Evolutionary conservation across 1,139 yeast species (phyloP), one percentile per base, ranked within the genome.

Genomic region (Yamadazyma sp.): DNA sequence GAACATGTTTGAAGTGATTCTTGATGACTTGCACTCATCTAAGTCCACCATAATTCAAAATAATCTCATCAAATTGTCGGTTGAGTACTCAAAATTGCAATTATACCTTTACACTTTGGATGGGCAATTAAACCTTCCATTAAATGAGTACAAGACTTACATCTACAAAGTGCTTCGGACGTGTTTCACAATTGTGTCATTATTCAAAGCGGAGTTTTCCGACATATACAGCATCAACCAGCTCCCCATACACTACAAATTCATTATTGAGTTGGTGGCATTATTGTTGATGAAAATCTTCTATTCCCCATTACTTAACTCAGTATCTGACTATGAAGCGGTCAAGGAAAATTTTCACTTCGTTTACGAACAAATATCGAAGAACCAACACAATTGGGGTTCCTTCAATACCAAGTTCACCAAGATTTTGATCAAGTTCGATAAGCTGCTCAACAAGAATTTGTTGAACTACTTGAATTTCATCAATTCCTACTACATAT

Each of bases 1-100:
- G 39, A 61, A 66, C 45, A 70, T 70, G 75, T 71, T 70, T 51
- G 76, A 71, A 40, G 63, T 59, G 8, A 69, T 71, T 16, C 47
- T 71, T 34, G 53, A 57, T 37, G 71, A 69, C 40, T 57, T 67
- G 35, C 48, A 53, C 20, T 52, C 45, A 17, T 34, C 42, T 12
- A 48, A 16, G 34, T 53, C 48, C 24, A 52, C 46, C 28, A 47
- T 48, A 40, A 50, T 50, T 18, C 41, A 52, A 10, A 54, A 57
- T 40, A 53, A 52, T 30, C 55, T 67, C 37, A 59, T 65, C n/a
- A 50, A 56, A 29, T 50, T 69, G 11, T 60, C 71, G 6, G 58
- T 69, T 14, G 69, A 64, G 41, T 70, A 56, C 45, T 59, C 73
- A n/a, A 65, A 62, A 40, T 52, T 71, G 22, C 76, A 71, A 48